Percentiles rank a stretch among this genome's conserved stretches.
phyloP scores from a whole-genome alignment of 768 basidiomycete species.

The Clavaria fumosa region DNA sequence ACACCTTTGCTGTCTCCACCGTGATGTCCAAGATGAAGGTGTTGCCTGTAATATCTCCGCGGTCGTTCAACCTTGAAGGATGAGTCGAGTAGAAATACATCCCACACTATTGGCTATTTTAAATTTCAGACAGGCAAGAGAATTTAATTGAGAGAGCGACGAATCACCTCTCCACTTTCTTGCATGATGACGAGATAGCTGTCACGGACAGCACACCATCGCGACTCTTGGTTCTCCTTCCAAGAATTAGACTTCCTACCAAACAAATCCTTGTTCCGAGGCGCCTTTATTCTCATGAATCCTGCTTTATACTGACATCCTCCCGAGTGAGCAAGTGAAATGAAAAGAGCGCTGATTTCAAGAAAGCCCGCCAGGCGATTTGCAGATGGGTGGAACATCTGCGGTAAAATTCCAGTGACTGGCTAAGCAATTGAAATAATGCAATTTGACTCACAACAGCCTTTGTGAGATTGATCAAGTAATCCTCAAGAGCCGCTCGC shows the following conservation, averaged over 20 bases:
- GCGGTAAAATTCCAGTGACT: slow-evolving; percentile 1
- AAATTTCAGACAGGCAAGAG: not conserved
- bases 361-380: slow-evolving; percentile 85
- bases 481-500: slow-evolving; percentile 72
- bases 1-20: slow-evolving; percentile 13
- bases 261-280: slow-evolving; percentile 38
- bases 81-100: slow-evolving; percentile 83
- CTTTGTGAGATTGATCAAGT: slow-evolving; percentile 75
- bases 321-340: slow-evolving; percentile 63
- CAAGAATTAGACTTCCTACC: slow-evolving; percentile 51
- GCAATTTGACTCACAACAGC: slow-evolving; percentile 50
- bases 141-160: not conserved
- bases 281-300: slow-evolving; percentile 45
- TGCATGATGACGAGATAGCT: slow-evolving; percentile 78
- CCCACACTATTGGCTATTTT: slow-evolving; percentile 64
- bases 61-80: slow-evolving; percentile 89
- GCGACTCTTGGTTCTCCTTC: slow-evolving; percentile 43
- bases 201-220: slow-evolving; percentile 89
- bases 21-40: slow-evolving; percentile 34
- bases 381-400: slow-evolving; percentile 94
- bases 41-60: slow-evolving; percentile 75
- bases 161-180: slow-evolving; percentile 69
- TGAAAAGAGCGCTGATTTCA: slow-evolving; percentile 80
- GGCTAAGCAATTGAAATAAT: slow-evolving; percentile 3
- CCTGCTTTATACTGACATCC: slow-evolving; percentile 89